A percentile compares a stretch with the other conserved stretches of the same genome.
Evolutionary conservation across 129 eudicot genomes (phyloP).

Genomic region (Mikania micrantha): DNA sequence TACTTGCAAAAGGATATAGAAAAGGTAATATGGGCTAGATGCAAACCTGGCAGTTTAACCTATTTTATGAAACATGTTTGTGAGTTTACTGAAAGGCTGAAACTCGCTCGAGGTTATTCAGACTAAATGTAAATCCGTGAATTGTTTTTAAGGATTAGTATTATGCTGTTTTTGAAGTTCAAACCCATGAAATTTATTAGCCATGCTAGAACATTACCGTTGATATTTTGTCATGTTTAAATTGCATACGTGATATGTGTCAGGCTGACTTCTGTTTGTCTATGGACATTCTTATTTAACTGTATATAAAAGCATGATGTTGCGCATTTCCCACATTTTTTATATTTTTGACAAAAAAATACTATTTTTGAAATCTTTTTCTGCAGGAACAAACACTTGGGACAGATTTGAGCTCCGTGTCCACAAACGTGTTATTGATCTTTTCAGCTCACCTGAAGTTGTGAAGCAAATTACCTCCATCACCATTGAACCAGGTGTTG

Average conservation of each 20-base stretch:
- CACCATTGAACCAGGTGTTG: conserved; percentile 88
- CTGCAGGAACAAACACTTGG: conserved; percentile 78
- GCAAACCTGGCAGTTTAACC: neutral
- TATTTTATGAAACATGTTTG: too few relatives aligned
- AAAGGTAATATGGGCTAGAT: neutral
- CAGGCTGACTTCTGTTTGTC: neutral
- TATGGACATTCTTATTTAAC: neutral
- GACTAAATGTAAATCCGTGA: too few relatives aligned
- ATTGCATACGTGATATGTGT: too few relatives aligned
- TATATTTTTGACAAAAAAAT: neutral
- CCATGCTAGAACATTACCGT: too few relatives aligned
- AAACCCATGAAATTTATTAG: neutral
- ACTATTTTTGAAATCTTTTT: neutral
- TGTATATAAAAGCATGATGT: neutral
- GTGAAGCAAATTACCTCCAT: conserved; percentile 93
- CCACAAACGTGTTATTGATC: conserved; percentile 96
- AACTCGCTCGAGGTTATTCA: too few relatives aligned
- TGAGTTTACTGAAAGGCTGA: too few relatives aligned
- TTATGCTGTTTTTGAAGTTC: neutral
- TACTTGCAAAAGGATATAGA: neutral
- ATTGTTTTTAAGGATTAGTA: neutral
- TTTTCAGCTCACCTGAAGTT: conserved; percentile 87
- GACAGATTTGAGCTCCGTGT: conserved; percentile 91
- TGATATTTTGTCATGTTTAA: too few relatives aligned
- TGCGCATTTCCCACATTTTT: neutral